Conservation (phyloP, 192 early-diverging fungal genomes). For the Umbelopsis isabellina region DNA sequence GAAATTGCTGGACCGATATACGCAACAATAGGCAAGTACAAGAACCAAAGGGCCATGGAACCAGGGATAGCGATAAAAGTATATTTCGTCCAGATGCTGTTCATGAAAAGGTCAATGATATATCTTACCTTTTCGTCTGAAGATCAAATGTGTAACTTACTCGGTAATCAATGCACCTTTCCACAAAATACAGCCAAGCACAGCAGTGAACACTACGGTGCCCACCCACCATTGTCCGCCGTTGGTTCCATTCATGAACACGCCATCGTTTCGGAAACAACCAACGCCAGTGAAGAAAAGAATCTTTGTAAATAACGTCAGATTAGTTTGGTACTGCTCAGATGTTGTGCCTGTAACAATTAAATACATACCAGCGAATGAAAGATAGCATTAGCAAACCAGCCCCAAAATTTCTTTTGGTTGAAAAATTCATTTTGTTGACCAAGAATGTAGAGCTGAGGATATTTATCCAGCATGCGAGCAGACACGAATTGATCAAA, state of each 20-base stretch:
- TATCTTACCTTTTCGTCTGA: not conserved
- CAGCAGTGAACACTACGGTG: constrained; percentile 85
- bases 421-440: constrained; percentile 66
- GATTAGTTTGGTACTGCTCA: not conserved
- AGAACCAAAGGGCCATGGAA: constrained; percentile 87
- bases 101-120: not conserved
- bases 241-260: constrained; percentile 68
- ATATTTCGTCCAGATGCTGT: constrained; percentile 92
- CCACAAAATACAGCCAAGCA: constrained; percentile 84
- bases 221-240: constrained; percentile 93
- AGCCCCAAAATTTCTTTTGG: constrained; percentile 86
- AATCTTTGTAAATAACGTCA: constrained; percentile 37
- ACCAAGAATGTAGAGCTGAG: constrained; percentile 82
- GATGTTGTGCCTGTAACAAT: not conserved
- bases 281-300: constrained; percentile 72
- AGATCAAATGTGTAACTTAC: constrained; percentile 38
- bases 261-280: constrained; percentile 70
- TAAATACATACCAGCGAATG: constrained; percentile 72
- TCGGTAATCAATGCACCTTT: constrained; percentile 92
- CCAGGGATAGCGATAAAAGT: constrained; percentile 91
- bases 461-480: constrained; percentile 88
- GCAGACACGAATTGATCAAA: constrained; percentile 92
- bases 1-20: constrained; percentile 65
- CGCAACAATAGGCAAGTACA: constrained; percentile 84
- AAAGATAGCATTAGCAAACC: constrained; percentile 89